These are phyloP conservation scores for Striga hermonthica DNA, from an alignment of 305 asterid species.

Conservation along the genomic window DNA sequence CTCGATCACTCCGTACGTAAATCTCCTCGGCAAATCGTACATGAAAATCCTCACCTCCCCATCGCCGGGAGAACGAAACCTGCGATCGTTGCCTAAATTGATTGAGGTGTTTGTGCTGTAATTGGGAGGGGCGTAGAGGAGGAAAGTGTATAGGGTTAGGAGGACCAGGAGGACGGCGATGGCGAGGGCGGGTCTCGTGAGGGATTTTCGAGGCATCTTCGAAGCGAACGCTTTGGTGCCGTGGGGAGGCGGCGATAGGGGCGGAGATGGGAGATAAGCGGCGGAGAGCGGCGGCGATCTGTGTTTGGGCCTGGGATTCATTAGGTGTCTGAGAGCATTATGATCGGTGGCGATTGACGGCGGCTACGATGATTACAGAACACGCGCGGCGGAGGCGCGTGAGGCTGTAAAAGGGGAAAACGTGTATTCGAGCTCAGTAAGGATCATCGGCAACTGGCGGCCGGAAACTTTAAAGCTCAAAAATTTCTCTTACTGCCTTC, in stretches of 20 bases:
- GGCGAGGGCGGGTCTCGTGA: slow-evolving; percentile 54
- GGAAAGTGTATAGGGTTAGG: slow-evolving; percentile 51
- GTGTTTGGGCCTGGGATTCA: slow-evolving; percentile 59
- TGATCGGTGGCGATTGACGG: background rate
- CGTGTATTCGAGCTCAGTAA: slow-evolving; percentile 19
- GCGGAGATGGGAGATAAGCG: slow-evolving; percentile 25
- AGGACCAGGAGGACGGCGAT: slow-evolving; percentile 45
- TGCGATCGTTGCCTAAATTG: slow-evolving; percentile 1
- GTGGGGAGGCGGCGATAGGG: slow-evolving; percentile 29
- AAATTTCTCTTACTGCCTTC: too few relatives aligned
- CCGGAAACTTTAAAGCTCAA: too few relatives aligned
- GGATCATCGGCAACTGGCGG: too few relatives aligned
- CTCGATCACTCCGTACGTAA: slow-evolving; percentile 86
- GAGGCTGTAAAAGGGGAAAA: background rate
- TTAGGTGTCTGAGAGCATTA: slow-evolving; percentile 34
- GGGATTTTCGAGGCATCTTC: slow-evolving; percentile 61
- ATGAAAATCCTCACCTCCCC: slow-evolving; percentile 49
- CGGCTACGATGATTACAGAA: background rate
- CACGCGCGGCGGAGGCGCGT: slow-evolving; percentile 3
- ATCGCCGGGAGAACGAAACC: background rate
- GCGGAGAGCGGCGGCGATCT: slow-evolving; percentile 56
- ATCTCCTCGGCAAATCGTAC: slow-evolving; percentile 83
- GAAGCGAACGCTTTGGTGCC: slow-evolving; percentile 21
- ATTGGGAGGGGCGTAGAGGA: slow-evolving; percentile 43
- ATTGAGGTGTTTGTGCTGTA: slow-evolving; percentile 24